phyloP scores from a whole-genome alignment of 129 eudicot species.

The Flaveria sonorensis region DNA sequence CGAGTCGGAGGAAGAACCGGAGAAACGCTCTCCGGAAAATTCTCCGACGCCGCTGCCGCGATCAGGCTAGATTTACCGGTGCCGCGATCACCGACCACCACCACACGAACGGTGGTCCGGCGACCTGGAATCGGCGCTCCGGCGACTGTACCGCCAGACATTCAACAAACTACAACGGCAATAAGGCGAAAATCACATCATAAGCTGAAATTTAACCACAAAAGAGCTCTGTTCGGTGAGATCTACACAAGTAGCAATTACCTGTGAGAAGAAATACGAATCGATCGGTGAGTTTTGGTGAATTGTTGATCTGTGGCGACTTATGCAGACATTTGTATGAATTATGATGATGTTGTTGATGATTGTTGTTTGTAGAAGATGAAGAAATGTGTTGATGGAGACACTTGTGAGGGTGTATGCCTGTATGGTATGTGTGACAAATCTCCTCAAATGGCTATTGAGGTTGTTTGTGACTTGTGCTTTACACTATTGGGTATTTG shows the following conservation, averaged over 20 bases:
- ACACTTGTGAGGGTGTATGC: constrained; percentile 9
- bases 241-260: constrained; percentile 19
- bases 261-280: constrained; percentile 25
- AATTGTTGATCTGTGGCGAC: constrained; percentile 1
- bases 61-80: constrained; percentile 95
- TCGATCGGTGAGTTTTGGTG: constrained; percentile 17
- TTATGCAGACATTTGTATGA: not conserved
- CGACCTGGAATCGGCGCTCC: constrained; percentile 43
- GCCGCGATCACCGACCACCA: constrained; percentile 88
- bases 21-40: constrained; percentile 60
- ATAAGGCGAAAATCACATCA: not conserved
- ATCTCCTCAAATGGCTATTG: not conserved
- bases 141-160: constrained; percentile 49
- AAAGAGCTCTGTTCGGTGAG: constrained; percentile 4
- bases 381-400: not conserved
- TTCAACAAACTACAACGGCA: constrained; percentile 32
- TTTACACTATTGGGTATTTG: not conserved
- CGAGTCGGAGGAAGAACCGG: constrained; percentile 94
- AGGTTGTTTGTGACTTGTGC: not conserved
- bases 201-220: not conserved
- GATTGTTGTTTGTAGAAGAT: not conserved
- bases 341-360: not conserved
- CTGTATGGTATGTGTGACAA: not conserved
- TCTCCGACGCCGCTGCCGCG: constrained; percentile 78
- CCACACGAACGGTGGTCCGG: constrained; percentile 79